phyloP scores from a whole-genome alignment of 2,329 filamentous ascomycete genomes.

The Cercospora sp. region DNA sequence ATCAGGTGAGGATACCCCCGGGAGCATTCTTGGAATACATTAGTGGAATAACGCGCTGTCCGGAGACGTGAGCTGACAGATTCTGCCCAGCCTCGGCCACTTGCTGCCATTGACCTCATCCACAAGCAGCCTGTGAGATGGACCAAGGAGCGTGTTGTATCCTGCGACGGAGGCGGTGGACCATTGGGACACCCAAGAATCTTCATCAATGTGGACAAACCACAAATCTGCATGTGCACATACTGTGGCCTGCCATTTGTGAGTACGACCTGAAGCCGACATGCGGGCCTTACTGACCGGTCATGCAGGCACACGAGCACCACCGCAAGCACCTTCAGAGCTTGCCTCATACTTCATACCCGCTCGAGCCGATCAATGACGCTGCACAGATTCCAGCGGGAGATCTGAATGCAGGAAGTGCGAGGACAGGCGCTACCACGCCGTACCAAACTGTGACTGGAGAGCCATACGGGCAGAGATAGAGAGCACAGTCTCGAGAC shows the following conservation, averaged over 20 bases:
- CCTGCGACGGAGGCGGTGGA: conserved; percentile 90
- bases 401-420: conserved; percentile 26
- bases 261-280: conserved; percentile 46
- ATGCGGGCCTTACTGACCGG: background rate
- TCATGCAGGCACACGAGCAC: conserved; percentile 77
- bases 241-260: conserved; percentile 96
- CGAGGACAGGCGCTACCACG: conserved; percentile 37
- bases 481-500: conserved; percentile 30
- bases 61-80: conserved; percentile 28
- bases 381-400: conserved; percentile 59
- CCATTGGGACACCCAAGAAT: conserved; percentile 86
- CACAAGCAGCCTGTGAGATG: conserved; percentile 94
- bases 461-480: conserved; percentile 62
- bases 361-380: conserved; percentile 64
- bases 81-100: conserved; percentile 71
- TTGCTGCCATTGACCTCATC: conserved; percentile 90
- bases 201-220: conserved; percentile 98
- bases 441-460: conserved; percentile 57
- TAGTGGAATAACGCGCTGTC: background rate
- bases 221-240: conserved; percentile 83
- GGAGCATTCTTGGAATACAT: too few species aligned
- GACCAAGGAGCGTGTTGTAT: conserved; percentile 77
- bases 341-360: conserved; percentile 69
- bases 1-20: conserved; percentile 64
- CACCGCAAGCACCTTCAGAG: conserved; percentile 82